Base-by-base conservation (phyloP, 2,329 filamentous ascomycete species). In the Fusarium proliferatum region DNA sequence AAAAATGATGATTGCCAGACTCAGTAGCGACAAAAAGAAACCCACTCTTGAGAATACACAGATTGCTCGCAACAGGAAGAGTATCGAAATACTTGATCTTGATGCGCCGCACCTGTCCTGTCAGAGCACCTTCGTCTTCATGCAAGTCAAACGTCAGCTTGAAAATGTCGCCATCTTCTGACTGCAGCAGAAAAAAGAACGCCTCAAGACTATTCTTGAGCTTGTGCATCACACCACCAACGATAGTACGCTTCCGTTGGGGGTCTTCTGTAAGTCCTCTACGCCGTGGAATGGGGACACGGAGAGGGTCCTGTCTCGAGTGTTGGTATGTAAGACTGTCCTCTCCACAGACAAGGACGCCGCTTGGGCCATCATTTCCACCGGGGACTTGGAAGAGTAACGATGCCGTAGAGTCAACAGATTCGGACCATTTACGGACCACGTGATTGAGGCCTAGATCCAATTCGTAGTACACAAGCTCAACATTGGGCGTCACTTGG, bases 61-160 rank as follows among this genome's bases (percentile, higher is more conserved):
- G 88, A 79, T 90, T 97, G 1, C 93, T 92, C 1, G 95, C 94
- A 42, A 97, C 87, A 0, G 96, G 96, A 6, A 98, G 92, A 0
- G 96, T 99, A 78, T 99, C 97, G 77, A 98, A 99, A 82, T 98
- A 99, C 81, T 98, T 98, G 83, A 99, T 94, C 81, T 94, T 96
- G 64, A 99, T 85, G 64, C 91, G 88, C 77, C 89, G 89, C 3
- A 98, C 95, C 79, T 96, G 93, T 36, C 93, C 93, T 1, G 93
- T 96, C 1, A 92, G 86, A 66, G 94, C 91, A 16, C 93, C 94
- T 45, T 93, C 89, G 2, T 92, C 89, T 75, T 97, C 94, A 74
- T 95, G 88, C 90, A 98, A 95, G 73, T 98, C 95, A 67, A 99
- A 91, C 1, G 93, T 97, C 46, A 98, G 89, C 81, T 98, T 98